A percentile compares a stretch with the other conserved stretches of the same genome.
phyloP scores from a whole-genome alignment of 1,139 yeast species.

The Sugiyamaella xylanicola region DNA sequence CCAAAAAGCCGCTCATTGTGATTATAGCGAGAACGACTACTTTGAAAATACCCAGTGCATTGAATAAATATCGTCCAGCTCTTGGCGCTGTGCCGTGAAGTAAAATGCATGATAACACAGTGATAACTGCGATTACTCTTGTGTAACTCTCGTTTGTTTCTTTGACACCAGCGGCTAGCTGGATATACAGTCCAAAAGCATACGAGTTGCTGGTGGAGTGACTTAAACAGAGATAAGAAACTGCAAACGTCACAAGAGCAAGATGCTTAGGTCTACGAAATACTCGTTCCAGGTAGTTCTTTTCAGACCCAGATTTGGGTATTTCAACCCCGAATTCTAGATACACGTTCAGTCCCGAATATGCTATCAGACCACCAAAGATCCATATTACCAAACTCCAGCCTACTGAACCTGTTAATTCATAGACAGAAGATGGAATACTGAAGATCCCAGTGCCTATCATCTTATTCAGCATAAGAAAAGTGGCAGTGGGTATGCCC shows the following conservation, averaged over 20 bases:
- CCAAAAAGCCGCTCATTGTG: conserved; percentile 63
- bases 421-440: conserved; percentile 69
- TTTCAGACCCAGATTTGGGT: conserved; percentile 81
- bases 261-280: conserved; percentile 66
- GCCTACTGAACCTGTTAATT: conserved; percentile 73
- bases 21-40: conserved; percentile 67
- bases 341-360: conserved; percentile 69
- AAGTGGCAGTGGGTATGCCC: conserved; percentile 53
- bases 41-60: conserved; percentile 68
- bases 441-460: conserved; percentile 83
- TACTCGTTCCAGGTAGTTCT: conserved; percentile 71
- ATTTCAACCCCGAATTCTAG: conserved; percentile 79
- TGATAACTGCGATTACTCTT: conserved; percentile 49
- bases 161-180: conserved; percentile 68
- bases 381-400: conserved; percentile 69
- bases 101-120: conserved; percentile 64
- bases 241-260: conserved; percentile 68
- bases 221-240: conserved; percentile 65
- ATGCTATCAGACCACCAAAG: conserved; percentile 69
- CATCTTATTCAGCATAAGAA: conserved; percentile 71
- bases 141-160: conserved; percentile 34
- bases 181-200: conserved; percentile 52
- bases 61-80: conserved; percentile 65
- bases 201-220: conserved; percentile 77
- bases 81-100: conserved; percentile 64